Percentiles rank a stretch among this genome's conserved stretches.
Evolutionary conservation across 2,329 filamentous ascomycete genomes (phyloP).

Genomic region (Apiospora aurea): DNA sequence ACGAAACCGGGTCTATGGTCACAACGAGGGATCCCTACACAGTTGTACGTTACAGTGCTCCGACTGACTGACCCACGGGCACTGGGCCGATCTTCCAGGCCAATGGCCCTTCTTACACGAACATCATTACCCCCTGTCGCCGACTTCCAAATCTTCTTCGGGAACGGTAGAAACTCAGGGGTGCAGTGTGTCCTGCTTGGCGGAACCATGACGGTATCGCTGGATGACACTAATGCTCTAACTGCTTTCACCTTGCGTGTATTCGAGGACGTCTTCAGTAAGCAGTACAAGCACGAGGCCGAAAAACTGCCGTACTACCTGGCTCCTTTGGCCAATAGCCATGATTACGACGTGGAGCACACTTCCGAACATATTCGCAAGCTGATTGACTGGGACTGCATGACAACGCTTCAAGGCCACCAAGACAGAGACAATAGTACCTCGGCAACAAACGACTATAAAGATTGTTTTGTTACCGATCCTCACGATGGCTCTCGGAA

Average conservation of each 20-base stretch:
- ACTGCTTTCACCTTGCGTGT: conserved; percentile 76
- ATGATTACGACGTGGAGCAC: conserved; percentile 38
- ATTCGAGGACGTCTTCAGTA: conserved; percentile 89
- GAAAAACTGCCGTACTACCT: conserved; percentile 83
- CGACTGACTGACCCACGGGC: conserved; percentile 62
- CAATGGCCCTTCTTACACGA: conserved; percentile 76
- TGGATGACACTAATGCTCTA: conserved; percentile 60
- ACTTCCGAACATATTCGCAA: conserved; percentile 32
- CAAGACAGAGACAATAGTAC: conserved; percentile 49
- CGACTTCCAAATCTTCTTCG: conserved; percentile 75
- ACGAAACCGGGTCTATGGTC: conserved; percentile 81
- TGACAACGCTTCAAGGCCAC: conserved; percentile 49
- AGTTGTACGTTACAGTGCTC: conserved; percentile 69
- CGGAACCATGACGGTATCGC: conserved; percentile 50
- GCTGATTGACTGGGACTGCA: conserved; percentile 68
- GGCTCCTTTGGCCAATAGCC: conserved; percentile 59
- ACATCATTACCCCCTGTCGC: conserved; percentile 69
- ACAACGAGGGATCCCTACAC: conserved; percentile 51
- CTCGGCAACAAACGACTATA: conserved; percentile 56
- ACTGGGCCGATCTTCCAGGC: conserved; percentile 65
- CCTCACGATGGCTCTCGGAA: conserved; percentile 69
- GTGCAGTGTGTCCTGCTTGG: conserved; percentile 58
- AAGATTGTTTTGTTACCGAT: conserved; percentile 62
- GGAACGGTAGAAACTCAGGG: conserved; percentile 64
- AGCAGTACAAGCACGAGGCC: conserved; percentile 72